phyloP scores from a whole-genome alignment of 345 rosid species.

The Ailanthus altissimus region DNA sequence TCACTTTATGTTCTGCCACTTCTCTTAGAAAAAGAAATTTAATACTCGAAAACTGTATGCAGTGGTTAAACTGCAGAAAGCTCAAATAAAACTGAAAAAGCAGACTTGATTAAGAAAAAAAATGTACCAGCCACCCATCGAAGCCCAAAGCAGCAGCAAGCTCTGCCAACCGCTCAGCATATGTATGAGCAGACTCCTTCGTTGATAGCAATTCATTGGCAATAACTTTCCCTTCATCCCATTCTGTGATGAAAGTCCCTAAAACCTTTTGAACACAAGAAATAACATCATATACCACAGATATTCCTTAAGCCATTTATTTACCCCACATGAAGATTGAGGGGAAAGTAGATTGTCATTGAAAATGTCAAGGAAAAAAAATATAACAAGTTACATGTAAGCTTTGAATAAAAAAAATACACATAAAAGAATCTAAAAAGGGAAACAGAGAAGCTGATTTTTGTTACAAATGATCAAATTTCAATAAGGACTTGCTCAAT shows the following conservation, averaged over 20 bases:
- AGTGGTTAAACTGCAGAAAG: not conserved
- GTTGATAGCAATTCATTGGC: constrained; percentile 63
- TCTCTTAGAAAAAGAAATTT: too few species aligned
- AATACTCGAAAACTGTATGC: not conserved
- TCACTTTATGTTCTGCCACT: too few species aligned
- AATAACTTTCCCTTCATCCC: constrained; percentile 67
- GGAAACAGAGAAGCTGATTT: too few species aligned
- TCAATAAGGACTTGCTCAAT: not conserved
- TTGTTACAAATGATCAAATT: not conserved
- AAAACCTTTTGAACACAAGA: constrained; percentile 51
- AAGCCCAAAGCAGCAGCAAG: constrained; percentile 69
- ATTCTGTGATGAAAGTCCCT: constrained; percentile 86
- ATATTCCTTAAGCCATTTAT: constrained; percentile 11
- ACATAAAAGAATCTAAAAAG: too few species aligned
- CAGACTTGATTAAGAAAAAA: not conserved
- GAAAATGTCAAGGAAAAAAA: not conserved
- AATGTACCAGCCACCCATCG: constrained; percentile 89
- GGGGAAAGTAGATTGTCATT: not conserved
- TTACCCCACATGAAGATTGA: not conserved
- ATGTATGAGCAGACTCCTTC: constrained; percentile 63
- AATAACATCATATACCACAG: not conserved
- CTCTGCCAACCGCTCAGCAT: constrained; percentile 73
- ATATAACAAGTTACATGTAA: too few species aligned
- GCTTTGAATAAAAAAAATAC: too few species aligned
- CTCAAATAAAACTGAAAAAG: not conserved